These are phyloP conservation scores for Hanseniaspora sp. DNA, from an alignment of 1,139 yeast species.

Conservation along the genomic window DNA sequence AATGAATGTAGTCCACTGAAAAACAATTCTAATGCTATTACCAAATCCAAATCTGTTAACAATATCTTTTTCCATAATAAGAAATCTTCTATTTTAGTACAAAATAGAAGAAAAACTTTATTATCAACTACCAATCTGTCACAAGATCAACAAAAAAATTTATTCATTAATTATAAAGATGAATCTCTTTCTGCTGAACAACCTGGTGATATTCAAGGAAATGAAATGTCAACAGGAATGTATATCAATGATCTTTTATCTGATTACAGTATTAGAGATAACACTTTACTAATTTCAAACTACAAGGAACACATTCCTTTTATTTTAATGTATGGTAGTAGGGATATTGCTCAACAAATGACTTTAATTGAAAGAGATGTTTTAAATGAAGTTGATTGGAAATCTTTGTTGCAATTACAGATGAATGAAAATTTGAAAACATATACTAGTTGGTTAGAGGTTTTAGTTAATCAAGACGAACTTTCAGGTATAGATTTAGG, in stretches of 20 bases:
- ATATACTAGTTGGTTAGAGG: conserved; percentile 77
- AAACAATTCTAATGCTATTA: neutral
- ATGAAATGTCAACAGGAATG: conserved; percentile 16
- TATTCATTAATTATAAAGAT: neutral
- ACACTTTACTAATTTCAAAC: conserved; percentile 22
- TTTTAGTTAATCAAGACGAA: conserved; percentile 50
- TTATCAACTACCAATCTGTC: conserved; percentile 20
- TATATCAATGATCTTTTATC: conserved; percentile 23
- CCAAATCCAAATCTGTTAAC: conserved; percentile 8
- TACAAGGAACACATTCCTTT: conserved; percentile 58
- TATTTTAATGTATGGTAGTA: conserved; percentile 58
- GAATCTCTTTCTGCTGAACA: neutral
- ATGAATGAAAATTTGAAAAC: conserved; percentile 62
- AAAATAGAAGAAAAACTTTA: conserved; percentile 30
- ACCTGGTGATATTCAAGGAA: neutral
- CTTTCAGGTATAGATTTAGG: conserved; percentile 71
- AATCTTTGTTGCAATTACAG: conserved; percentile 65
- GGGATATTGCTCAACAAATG: conserved; percentile 61
- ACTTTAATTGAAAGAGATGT: conserved; percentile 80
- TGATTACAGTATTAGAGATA: conserved; percentile 24
- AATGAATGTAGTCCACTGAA: neutral
- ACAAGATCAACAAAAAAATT: neutral
- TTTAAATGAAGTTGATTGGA: conserved; percentile 81
- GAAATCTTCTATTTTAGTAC: conserved; percentile 29
- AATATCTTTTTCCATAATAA: conserved; percentile 18